phyloP scores from a whole-genome alignment of 1,284 basidiomycete species.

The Neonothopanus nambi region DNA sequence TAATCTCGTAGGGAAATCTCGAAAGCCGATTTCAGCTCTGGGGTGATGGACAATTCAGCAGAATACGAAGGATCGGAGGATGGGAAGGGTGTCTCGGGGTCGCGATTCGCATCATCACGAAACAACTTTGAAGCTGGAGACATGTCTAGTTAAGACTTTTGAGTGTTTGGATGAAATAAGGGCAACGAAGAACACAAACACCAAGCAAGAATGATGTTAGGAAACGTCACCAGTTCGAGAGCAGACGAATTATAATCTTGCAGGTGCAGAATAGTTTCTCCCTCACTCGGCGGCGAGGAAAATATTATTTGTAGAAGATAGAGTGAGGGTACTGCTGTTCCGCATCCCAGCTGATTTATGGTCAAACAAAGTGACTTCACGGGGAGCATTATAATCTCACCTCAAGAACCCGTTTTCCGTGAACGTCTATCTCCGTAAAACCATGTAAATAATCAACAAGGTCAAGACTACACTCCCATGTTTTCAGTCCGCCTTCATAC shows the following conservation, averaged over 20 bases:
- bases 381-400: slow-evolving; percentile 35
- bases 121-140: slow-evolving; percentile 50
- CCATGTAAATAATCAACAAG: slow-evolving; percentile 63
- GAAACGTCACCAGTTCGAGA: slow-evolving; percentile 81
- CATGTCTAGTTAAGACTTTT: slow-evolving; percentile 36
- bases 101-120: slow-evolving; percentile 23
- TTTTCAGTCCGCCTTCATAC: slow-evolving; percentile 96
- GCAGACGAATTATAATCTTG: slow-evolving; percentile 94
- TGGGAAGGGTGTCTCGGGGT: slow-evolving; percentile 25
- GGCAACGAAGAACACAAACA: slow-evolving; percentile 51
- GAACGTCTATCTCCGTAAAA: slow-evolving; percentile 20
- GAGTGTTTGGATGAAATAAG: background rate
- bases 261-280: slow-evolving; percentile 68
- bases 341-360: slow-evolving; percentile 78
- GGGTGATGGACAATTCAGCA: slow-evolving; percentile 64
- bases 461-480: slow-evolving; percentile 96
- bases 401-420: slow-evolving; percentile 62
- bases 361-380: slow-evolving; percentile 24
- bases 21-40: slow-evolving; percentile 68
- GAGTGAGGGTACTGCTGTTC: slow-evolving; percentile 84
- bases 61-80: slow-evolving; percentile 26
- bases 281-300: slow-evolving; percentile 25
- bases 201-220: slow-evolving; percentile 88
- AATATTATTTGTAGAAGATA: slow-evolving; percentile 73
- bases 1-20: slow-evolving; percentile 50